Base-by-base conservation (phyloP, 495 filamentous ascomycete genomes). In the Podospora anserina region DNA sequence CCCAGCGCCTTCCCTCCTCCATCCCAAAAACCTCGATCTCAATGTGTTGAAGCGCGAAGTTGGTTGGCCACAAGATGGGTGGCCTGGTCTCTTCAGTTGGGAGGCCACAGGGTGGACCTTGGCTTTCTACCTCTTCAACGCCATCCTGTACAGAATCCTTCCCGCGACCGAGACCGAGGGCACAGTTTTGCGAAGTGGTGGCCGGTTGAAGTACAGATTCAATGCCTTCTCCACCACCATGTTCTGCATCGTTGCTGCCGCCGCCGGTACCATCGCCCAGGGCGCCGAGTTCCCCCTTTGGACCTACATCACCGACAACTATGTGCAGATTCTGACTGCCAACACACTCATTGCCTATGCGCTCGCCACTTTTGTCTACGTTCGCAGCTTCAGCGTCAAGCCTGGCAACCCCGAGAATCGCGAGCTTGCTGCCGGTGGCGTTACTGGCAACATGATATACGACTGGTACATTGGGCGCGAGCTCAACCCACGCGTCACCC, bases 391-490 rank as follows among this genome's bases (percentile, higher is more conserved):
- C 81, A 83, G 84, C 28, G 90, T 97, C 61, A 91, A 91, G 63
- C 83, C 88, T 19, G 88, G 88, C 23, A 86, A 92, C 70, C 80
- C 85, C 13, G 85, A 89, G 49, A 77, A 85, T 66, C 92, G 94
- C 64, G 85, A 93, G 71, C 85, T 98, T 5, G 94, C 94, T 0
- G 85, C 87, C 4, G 93, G 92, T 62, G 93, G 92, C 63, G 85
- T 90, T 71, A 88, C 88, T 16, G 96, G 95, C 64, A 98, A 97
- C 75, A 79, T 90, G 61, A 78, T 98, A 39, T 97, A 98, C 79
- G 94, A 98, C 79, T 98, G 91, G 85, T 99, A 92, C 82, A 98
- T 98, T 71, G 95, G 95, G 20, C 92, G 95, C 49, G 95, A 98
- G 76, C 89, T 98, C 67, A 99, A 98, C 81, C 94, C 96, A 7